phyloP scores from a whole-genome alignment of 2,329 filamentous ascomycete species.

The Verticillium isaacii region DNA sequence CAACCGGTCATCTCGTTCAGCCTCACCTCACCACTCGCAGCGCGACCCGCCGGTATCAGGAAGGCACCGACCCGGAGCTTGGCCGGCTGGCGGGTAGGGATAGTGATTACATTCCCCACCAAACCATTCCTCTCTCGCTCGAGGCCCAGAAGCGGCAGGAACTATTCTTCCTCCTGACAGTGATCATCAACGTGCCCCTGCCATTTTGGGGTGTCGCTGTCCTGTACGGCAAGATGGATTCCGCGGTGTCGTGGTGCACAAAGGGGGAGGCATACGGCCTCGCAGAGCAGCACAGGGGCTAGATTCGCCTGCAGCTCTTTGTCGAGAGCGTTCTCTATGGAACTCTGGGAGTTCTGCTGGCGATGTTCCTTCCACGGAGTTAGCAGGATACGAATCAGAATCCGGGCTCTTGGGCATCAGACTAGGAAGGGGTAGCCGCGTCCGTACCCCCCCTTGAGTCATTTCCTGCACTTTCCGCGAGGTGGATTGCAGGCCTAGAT shows the following conservation, averaged over 20 bases:
- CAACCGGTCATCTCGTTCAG: neutral
- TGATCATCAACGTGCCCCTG: constrained; percentile 33
- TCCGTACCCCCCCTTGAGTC: neutral
- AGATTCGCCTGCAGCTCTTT: neutral
- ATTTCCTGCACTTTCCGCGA: no score
- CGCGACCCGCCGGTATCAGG: neutral
- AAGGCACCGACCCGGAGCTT: neutral
- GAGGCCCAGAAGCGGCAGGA: constrained; percentile 24
- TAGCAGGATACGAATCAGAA: neutral
- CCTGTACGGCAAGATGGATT: constrained; percentile 38
- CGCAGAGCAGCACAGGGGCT: constrained; percentile 12
- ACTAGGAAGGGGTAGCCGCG: no score
- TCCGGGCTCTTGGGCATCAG: no score
- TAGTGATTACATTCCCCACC: neutral
- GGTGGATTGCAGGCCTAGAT: no score
- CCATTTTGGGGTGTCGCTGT: constrained; percentile 42
- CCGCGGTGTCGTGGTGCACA: constrained; percentile 43
- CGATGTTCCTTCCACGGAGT: neutral
- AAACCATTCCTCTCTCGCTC: constrained; percentile 10
- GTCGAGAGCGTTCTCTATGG: neutral
- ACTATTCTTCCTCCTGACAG: constrained; percentile 32
- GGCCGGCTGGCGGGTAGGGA: neutral
- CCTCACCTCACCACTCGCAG: neutral
- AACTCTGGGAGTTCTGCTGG: neutral
- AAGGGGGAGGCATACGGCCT: constrained; percentile 37